Base-by-base conservation (phyloP, 495 filamentous ascomycete species). In the Rostrohypoxylon terebratum region DNA sequence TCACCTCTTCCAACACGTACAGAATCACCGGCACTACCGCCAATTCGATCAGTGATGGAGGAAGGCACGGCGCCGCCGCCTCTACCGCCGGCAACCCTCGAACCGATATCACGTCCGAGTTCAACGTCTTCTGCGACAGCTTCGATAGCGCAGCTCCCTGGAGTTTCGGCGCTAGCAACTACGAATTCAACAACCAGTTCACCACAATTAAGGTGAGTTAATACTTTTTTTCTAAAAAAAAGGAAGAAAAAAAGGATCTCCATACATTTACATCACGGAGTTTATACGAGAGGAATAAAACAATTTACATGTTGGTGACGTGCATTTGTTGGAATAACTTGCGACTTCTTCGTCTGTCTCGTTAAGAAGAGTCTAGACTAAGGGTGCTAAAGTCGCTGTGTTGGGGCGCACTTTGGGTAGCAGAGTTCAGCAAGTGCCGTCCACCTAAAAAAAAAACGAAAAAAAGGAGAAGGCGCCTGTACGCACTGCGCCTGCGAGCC, bases 141-240 rank as follows among this genome's bases (percentile, higher is more conserved):
- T 78, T 69, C 82, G 81, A 77, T 77, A 67, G 77, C 80, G 28
- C 85, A 87, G 20, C 84, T 90, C n/a, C 87, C 89, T 11, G 84
- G 83, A 8, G 80, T 91, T 4, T 84, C 91, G 16, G 84, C 89
- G 28, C 83, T 94, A 71, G 89, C 91, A 58, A 87, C 87, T 48
- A 83, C 89, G 69, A 88, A 86, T 53, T 87, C 88, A 25, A 82
- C 86, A 59, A 85, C 87, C 36, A 80, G 72, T 68, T 88, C 89
- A 73, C 88, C 88, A 61, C 91, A 90, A 80, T 77, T 87, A 74
- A 89, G 91, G 92, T 94, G 63, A 81, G 82, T 84, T 48, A 21
- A 20, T 34, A 44, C 20, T 20, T 36, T 3, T 28, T 28, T 28
- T 28, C n/a, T n/a, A n/a, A 28, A 28, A 28, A 28, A 28, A 68